These are phyloP conservation scores for Flaveria ramosissima DNA, from an alignment of 129 eudicot species.

Conservation along the genomic window DNA sequence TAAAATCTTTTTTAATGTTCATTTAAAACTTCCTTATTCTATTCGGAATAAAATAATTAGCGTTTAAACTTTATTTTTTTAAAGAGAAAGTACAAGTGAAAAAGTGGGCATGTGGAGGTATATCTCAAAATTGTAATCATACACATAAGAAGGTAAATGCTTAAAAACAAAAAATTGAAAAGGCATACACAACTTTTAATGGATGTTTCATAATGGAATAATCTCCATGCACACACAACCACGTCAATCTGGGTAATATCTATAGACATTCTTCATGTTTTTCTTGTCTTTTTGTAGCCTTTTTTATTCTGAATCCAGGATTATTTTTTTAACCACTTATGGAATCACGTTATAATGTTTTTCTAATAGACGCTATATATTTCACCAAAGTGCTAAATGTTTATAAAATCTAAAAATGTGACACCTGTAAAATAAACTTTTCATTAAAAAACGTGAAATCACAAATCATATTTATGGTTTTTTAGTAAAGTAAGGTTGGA, in stretches of 20 bases:
- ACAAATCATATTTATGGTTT: not conserved
- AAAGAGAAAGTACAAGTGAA: conserved; percentile 18
- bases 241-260: conserved; percentile 42
- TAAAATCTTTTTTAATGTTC: no score
- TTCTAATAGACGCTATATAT: not conserved
- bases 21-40: not conserved
- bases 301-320: not conserved
- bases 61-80: not conserved
- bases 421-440: not conserved
- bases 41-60: not conserved
- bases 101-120: conserved; percentile 33
- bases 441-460: no score
- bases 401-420: not conserved
- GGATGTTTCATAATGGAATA: conserved; percentile 28
- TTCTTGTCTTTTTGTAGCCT: conserved; percentile 17
- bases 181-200: conserved; percentile 45
- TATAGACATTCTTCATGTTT: conserved; percentile 40
- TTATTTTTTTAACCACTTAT: conserved; percentile 10
- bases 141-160: conserved; percentile 37
- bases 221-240: conserved; percentile 44
- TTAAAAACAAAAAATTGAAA: conserved; percentile 40
- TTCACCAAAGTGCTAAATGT: not conserved
- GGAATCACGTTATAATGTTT: not conserved
- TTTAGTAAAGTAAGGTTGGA: no score
- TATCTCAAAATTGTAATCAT: conserved; percentile 40